Evolutionary conservation across 805 yeast species (phyloP), one percentile per base, ranked within the genome.

Genomic region (Pichia phayaonensis): DNA sequence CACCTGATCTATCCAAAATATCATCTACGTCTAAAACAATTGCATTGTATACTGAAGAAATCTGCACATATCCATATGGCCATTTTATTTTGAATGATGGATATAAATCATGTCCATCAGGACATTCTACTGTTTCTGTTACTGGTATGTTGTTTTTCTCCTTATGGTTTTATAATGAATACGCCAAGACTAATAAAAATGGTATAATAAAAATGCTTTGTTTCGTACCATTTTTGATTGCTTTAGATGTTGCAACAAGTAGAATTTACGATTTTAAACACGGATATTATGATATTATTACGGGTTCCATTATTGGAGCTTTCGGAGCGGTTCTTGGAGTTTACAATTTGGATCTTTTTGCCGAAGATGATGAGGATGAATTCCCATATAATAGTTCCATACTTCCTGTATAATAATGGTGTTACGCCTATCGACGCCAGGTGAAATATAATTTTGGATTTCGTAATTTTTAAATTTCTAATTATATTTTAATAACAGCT

Each of bases 251-350:
- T 13, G 47, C 31, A 3, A 50, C 55, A n/a, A 79, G 90, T 47
- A 75, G 98, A 56, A 85, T 95, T 1, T 83, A 84, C 58, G 98
- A 92, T 68, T 90, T 90, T 66, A 77, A 96, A 64, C 98, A 94
- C 62, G 97, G 90, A 66, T 87, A 84, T 61, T 71, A 83, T 20
- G 98, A 94, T 65, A 83, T 92, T 4, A 56, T 84, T 0, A 59
- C 80, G 15, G 99, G 98, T 4, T 72, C 84, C 27, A 21, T 43
- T 6, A n/a, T 52, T 8, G 58, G 58, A 8, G 40, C 21, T 1
- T n/a, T 41, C 6, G 51, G 52, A 11, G 45, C 44, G 2, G 21
- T 52, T 1, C 8, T 38, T 2, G 27, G 49, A 21, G n/a, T 46
- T 8, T 8, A 29, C n/a, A 23, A 26, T 24, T n/a, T 46, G 8